Percentiles rank a stretch among this genome's conserved stretches.
Evolutionary conservation across 306 rosid genomes (phyloP).

Genomic region (Spatholobus suberectus): DNA sequence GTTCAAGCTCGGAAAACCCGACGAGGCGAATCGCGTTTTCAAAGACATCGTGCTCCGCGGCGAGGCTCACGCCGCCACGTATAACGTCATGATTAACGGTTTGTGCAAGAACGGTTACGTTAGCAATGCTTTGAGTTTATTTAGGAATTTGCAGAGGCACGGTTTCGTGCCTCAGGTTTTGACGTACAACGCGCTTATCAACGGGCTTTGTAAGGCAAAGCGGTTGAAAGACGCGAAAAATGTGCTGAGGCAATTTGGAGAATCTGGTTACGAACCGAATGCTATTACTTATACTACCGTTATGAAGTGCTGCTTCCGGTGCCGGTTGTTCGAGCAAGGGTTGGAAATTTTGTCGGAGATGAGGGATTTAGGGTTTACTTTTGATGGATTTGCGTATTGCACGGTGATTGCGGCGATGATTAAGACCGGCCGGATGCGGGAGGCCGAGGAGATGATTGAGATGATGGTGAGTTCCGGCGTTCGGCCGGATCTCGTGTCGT

Average conservation of each 20-base stretch:
- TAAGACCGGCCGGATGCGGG: slow-evolving; percentile 66
- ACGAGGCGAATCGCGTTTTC: slow-evolving; percentile 70
- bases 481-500: slow-evolving; percentile 65
- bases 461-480: slow-evolving; percentile 60
- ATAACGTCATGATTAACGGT: slow-evolving; percentile 76
- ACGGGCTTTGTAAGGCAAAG: slow-evolving; percentile 73
- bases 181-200: slow-evolving; percentile 73
- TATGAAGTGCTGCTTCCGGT: slow-evolving; percentile 70
- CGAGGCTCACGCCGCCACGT: slow-evolving; percentile 48
- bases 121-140: slow-evolving; percentile 64
- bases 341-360: slow-evolving; percentile 70
- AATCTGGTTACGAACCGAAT: slow-evolving; percentile 60
- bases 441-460: slow-evolving; percentile 57
- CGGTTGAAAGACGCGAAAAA: slow-evolving; percentile 55
- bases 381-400: slow-evolving; percentile 80
- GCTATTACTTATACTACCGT: slow-evolving; percentile 73
- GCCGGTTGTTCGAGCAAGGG: slow-evolving; percentile 57
- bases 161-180: slow-evolving; percentile 69
- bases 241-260: slow-evolving; percentile 62
- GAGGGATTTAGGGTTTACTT: slow-evolving; percentile 66
- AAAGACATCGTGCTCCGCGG: slow-evolving; percentile 47
- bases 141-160: slow-evolving; percentile 60
- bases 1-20: slow-evolving; percentile 75
- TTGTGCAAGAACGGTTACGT: slow-evolving; percentile 69
- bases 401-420: slow-evolving; percentile 69